Evolutionary conservation across 169 alveolate species (phyloP).

Genomic region (Toxoplasma gondii): DNA sequence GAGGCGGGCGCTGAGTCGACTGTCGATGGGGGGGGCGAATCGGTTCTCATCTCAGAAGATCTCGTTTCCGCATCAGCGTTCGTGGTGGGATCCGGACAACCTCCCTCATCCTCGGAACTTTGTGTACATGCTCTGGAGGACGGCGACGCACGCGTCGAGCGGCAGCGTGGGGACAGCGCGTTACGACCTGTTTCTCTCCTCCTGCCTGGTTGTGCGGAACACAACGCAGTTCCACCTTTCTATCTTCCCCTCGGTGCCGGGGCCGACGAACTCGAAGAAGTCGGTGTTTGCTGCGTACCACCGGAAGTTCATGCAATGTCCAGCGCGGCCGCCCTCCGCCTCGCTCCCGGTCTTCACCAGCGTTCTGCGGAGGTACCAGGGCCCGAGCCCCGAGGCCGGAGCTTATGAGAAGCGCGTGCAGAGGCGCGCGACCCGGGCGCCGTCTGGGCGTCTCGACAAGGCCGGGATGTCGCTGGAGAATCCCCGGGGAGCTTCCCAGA

Average conservation of each 20-base stretch:
- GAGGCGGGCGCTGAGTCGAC: not conserved
- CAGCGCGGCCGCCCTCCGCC: conserved; percentile 39
- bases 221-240: conserved; percentile 24
- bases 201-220: conserved; percentile 44
- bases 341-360: conserved; percentile 49
- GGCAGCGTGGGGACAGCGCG: conserved; percentile 31
- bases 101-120: conserved; percentile 49
- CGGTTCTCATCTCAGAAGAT: not conserved
- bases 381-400: not conserved
- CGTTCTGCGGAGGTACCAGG: not conserved
- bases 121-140: conserved; percentile 47
- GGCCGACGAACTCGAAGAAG: conserved; percentile 47
- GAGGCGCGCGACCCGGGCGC: not conserved
- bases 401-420: not conserved
- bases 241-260: conserved; percentile 47
- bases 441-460: not conserved
- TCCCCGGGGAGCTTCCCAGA: not conserved
- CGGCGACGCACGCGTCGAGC: conserved; percentile 32
- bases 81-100: conserved; percentile 39
- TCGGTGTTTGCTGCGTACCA: conserved; percentile 54
- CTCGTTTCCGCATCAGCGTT: not conserved
- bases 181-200: conserved; percentile 39
- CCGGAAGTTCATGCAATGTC: conserved; percentile 28
- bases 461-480: not conserved
- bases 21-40: not conserved